Conservation (phyloP, 768 basidiomycete genomes). For the Lactarius trivialis region DNA sequence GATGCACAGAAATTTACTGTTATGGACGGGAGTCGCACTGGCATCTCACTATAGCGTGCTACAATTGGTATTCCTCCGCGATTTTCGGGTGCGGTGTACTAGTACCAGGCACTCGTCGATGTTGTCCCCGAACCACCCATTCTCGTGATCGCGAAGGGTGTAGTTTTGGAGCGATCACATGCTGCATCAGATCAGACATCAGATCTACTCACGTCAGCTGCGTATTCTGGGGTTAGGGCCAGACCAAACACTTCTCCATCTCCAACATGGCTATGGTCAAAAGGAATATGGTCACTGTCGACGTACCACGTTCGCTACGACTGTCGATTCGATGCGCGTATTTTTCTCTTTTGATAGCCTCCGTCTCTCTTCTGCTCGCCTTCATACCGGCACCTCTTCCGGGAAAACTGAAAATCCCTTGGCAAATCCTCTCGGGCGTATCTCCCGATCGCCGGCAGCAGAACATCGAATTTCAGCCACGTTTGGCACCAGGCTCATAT, state of each 20-base stretch:
- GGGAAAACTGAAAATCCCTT: background rate
- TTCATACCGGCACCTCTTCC: background rate
- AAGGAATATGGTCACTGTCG: background rate
- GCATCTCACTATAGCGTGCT: background rate
- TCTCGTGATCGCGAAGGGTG: background rate
- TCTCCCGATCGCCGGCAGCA: background rate
- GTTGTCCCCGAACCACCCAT: too few species aligned
- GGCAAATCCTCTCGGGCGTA: background rate
- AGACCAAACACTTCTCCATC: background rate
- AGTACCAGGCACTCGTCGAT: background rate
- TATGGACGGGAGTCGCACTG: background rate
- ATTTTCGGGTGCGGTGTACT: background rate
- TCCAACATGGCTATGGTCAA: background rate
- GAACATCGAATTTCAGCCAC: background rate
- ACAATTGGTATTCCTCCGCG: background rate
- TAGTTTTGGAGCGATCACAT: background rate
- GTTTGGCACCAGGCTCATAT: slow-evolving; percentile 5
- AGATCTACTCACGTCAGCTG: background rate
- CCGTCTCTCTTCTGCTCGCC: background rate
- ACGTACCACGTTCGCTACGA: background rate
- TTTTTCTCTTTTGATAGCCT: background rate
- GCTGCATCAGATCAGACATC: too few species aligned
- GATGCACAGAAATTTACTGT: background rate
- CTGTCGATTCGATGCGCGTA: background rate
- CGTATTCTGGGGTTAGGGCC: background rate